These are phyloP conservation scores for Cubamyces lactineus DNA, from an alignment of 768 basidiomycete genomes.

Conservation along the genomic window DNA sequence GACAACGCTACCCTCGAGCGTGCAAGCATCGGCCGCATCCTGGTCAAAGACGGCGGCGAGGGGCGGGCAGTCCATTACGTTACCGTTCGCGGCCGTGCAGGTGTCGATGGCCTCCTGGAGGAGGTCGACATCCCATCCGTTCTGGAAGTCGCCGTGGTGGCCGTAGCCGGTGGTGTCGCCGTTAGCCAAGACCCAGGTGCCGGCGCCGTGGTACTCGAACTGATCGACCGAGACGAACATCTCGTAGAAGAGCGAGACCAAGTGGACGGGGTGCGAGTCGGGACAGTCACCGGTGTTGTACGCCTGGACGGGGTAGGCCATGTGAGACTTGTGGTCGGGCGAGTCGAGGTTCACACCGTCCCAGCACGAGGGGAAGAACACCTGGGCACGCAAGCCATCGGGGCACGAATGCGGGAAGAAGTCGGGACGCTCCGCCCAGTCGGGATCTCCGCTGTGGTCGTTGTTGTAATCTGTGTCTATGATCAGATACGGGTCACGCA, in stretches of 20 bases:
- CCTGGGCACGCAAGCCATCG: conserved; percentile 32
- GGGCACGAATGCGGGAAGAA: conserved; percentile 30
- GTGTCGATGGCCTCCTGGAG: conserved; percentile 32
- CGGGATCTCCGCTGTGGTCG: conserved; percentile 25
- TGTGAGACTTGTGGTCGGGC: conserved; percentile 43
- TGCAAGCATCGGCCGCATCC: conserved; percentile 25
- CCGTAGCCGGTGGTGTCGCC: conserved; percentile 30
- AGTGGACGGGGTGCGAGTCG: conserved; percentile 30
- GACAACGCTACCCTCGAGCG: conserved; percentile 24
- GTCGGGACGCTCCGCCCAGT: conserved; percentile 28
- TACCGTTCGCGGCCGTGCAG: conserved; percentile 29
- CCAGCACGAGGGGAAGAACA: conserved; percentile 43
- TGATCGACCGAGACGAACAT: conserved; percentile 25
- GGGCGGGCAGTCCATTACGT: conserved; percentile 28
- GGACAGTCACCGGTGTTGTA: conserved; percentile 32
- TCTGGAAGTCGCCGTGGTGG: conserved; percentile 31
- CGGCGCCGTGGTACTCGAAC: conserved; percentile 26
- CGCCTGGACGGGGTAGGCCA: conserved; percentile 38
- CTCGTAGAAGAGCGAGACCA: conserved; percentile 33
- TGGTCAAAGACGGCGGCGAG: conserved; percentile 28
- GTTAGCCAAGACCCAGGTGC: conserved; percentile 28
- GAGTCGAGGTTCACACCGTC: conserved; percentile 44
- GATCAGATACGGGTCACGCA: background rate
- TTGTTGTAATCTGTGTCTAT: conserved; percentile 25
- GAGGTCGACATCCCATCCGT: conserved; percentile 29